phyloP scores from a whole-genome alignment of 345 rosid genomes.

The Brassica rapa region DNA sequence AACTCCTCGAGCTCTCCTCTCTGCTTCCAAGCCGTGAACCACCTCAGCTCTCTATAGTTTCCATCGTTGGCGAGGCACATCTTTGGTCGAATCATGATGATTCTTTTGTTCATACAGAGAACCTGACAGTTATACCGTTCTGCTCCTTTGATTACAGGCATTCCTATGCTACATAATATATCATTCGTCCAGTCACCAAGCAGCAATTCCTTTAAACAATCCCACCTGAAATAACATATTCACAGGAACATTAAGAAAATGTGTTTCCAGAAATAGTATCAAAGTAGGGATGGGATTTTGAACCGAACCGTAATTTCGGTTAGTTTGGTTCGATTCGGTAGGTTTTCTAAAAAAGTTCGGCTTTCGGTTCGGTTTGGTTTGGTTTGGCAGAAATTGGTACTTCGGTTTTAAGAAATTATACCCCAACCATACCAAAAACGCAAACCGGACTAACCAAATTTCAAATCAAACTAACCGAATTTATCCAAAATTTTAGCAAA shows the following conservation, averaged over 20 bases:
- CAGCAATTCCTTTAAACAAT: slow-evolving; percentile 82
- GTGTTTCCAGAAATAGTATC: not conserved
- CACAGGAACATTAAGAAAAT: not conserved
- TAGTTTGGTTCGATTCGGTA: no score
- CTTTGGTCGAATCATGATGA: slow-evolving; percentile 89
- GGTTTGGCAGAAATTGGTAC: no score
- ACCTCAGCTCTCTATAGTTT: slow-evolving; percentile 80
- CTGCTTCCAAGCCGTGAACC: slow-evolving; percentile 92
- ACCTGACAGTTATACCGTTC: slow-evolving; percentile 96
- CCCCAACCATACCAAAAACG: no score
- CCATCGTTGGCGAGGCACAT: slow-evolving; percentile 96
- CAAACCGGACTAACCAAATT: no score
- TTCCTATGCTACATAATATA: slow-evolving; percentile 89
- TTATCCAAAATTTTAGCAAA: no score
- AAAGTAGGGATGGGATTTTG: no score
- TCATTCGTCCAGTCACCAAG: slow-evolving; percentile 83
- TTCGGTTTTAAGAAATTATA: no score
- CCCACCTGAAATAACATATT: slow-evolving; percentile 64
- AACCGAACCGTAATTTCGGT: no score
- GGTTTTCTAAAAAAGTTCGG: no score
- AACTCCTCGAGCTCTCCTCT: slow-evolving; percentile 69
- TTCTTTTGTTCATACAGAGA: slow-evolving; percentile 73
- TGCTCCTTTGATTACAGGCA: slow-evolving; percentile 87
- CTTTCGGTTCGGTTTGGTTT: no score
- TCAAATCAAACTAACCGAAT: no score